Base-by-base conservation (phyloP, 139 green algal genomes). In the Chlorella sp. region DNA sequence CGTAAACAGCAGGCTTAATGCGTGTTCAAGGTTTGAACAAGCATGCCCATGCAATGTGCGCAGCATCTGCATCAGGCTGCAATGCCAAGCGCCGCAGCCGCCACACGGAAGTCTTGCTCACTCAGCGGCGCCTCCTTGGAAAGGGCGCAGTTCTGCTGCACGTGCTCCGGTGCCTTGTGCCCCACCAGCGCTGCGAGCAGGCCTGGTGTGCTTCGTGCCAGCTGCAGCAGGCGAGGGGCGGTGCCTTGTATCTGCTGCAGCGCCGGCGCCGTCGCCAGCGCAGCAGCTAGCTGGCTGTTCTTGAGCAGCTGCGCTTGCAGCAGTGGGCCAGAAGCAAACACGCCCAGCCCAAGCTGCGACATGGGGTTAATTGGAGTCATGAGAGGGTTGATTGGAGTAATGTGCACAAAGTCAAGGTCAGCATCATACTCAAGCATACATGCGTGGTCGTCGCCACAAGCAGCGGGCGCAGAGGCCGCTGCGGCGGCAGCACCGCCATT, bases 211-310 rank as follows among this genome's bases (percentile, higher is more conserved):
- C 87, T 92, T 51, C 92, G 90, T 13, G 84, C 86, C 38, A 93
- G 65, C 88, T 95, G 92, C 79, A 96, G 81, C 83, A 95, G 82
- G 81, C 92, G 92, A 4, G 73, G 39, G 0, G 83, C 90, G 0
- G 81, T 87, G 28, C 41, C 76, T 23, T 38, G 3, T 11, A 74
- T 38, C n/a, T 21, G 0, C n/a, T 38, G 44, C 28, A 82, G 44
- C 41, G 44, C 41, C 20, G 73, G 73, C 57, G 34, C 30, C 28
- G 32, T 25, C 4, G 51, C 32, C 38, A 87, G 60, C 7, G 81
- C 69, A 18, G 11, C 4, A 39, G 71, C 36, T 0, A 89, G 86
- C 1, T 9, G 18, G 7, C 23, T 1, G 39, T 82, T 23, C 17
- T 76, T 67, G 9, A 90, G 65, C 74, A 90, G 55, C 1, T 47